Evolutionary conservation across 2,329 filamentous ascomycete genomes (phyloP).

Genomic region (Pseudocercospora vitis): DNA sequence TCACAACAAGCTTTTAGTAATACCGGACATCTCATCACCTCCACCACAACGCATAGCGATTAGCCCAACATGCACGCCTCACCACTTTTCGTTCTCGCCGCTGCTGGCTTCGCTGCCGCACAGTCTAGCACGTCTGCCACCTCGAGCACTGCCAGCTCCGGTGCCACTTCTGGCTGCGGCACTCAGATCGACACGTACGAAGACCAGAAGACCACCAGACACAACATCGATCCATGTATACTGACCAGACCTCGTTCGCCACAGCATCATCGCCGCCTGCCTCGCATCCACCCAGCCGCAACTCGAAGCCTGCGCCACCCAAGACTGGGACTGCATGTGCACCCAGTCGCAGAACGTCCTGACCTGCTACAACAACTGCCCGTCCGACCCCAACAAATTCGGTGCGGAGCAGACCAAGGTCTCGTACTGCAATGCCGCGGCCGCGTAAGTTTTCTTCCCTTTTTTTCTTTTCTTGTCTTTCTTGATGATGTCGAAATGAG

Average conservation of each 20-base stretch:
- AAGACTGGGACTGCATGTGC: slow-evolving; percentile 61
- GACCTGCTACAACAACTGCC: slow-evolving; percentile 65
- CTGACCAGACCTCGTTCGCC: no score
- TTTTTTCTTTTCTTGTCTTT: neutral
- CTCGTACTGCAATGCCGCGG: slow-evolving; percentile 40
- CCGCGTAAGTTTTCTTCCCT: slow-evolving; percentile 29
- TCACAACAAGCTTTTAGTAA: slow-evolving; percentile 5
- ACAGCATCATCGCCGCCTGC: slow-evolving; percentile 55
- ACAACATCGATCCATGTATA: no score
- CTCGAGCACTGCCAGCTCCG: slow-evolving; percentile 33
- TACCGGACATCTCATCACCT: neutral
- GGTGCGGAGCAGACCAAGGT: slow-evolving; percentile 38
- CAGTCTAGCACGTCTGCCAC: slow-evolving; percentile 40
- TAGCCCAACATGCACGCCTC: slow-evolving; percentile 25
- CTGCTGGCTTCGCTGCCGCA: slow-evolving; percentile 43
- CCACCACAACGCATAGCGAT: slow-evolving; percentile 2
- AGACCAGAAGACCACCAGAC: no score
- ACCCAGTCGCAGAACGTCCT: slow-evolving; percentile 48
- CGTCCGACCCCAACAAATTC: slow-evolving; percentile 44
- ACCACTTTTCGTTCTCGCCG: slow-evolving; percentile 34
- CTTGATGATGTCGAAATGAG: slow-evolving; percentile 1
- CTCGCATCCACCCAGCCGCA: slow-evolving; percentile 43
- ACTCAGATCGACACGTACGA: slow-evolving; percentile 42
- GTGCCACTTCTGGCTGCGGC: slow-evolving; percentile 37
- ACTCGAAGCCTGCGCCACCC: slow-evolving; percentile 46